Base-by-base conservation (phyloP, 805 yeast genomes). In the Sugiyamaella lignohabitans region DNA sequence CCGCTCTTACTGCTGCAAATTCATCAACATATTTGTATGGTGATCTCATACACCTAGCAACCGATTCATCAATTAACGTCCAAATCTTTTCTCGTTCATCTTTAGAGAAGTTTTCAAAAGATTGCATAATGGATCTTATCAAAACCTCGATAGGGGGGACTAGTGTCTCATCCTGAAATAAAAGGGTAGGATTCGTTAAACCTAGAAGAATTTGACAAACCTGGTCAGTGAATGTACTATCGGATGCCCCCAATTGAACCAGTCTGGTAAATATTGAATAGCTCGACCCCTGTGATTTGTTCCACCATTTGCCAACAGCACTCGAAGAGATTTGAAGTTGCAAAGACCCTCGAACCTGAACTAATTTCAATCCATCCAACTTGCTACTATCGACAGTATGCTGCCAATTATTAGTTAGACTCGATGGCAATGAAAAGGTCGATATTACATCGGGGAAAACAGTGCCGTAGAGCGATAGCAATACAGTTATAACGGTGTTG, bases 21-120 rank as follows among this genome's bases (percentile, higher is more conserved):
- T 62, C 51, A 59, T 91, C 97, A 45, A 87, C 74, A 56, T 88
- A 91, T 59, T 85, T 87, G 66, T 84, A 93, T 0, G 98, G 97
- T 0, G 87, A 65, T 51, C 77, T 74, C 32, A 82, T 74, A 51
- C 82, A 73, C 52, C 96, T 74, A 1, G 87, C 71, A 24, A 87
- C 72, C 0, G 87, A 68, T 61, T 89, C 93, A 59, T 91, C 96
- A 4, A 91, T 52, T 24, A 87, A 61, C 8, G 67, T 68, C 82
- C 87, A 82, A 2, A 87, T 59, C 34, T 67, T 66, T 1, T 55
- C 58, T 23, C 27, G 32, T 59, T 54, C 53, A 5, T 18, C 42
- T 3, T 42, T 36, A 11, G 44, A 24, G 16, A 34, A 23, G 16
- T 23, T 18, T n/a, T 40, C 40, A 35, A 38, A 18, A 10, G 38